These are phyloP conservation scores for Alternaria gaisen DNA, from an alignment of 2,329 filamentous ascomycete species.

Conservation along the genomic window DNA sequence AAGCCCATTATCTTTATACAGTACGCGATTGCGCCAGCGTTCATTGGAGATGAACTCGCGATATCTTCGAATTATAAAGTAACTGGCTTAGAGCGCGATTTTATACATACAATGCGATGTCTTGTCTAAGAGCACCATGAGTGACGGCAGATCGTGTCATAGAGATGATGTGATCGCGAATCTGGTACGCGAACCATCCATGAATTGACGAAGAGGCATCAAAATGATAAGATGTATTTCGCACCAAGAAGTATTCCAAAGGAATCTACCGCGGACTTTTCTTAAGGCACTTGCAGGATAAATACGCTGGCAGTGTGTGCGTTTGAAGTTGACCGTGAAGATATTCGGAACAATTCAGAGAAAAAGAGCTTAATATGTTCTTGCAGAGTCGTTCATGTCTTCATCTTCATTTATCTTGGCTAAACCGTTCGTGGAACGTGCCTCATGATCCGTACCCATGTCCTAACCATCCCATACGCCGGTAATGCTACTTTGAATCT, in stretches of 20 bases:
- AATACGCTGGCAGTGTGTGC: background rate
- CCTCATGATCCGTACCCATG: conserved; percentile 14
- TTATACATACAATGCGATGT: background rate
- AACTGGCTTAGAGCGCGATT: conserved; percentile 38
- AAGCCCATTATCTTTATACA: background rate
- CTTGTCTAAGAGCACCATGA: conserved; percentile 37
- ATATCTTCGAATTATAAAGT: background rate
- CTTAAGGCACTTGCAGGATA: background rate
- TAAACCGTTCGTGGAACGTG: conserved; percentile 18
- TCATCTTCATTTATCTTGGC: conserved; percentile 1
- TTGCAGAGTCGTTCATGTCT: background rate
- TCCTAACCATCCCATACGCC: conserved; percentile 16
- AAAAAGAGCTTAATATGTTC: background rate
- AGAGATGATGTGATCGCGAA: background rate
- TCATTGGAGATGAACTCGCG: background rate
- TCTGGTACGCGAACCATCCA: background rate
- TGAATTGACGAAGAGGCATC: background rate
- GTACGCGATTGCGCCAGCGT: background rate
- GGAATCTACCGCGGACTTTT: too few relatives aligned
- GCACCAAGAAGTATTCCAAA: background rate
- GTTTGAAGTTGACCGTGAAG: background rate
- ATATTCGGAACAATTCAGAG: background rate
- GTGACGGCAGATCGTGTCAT: background rate
- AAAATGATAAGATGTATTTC: background rate
- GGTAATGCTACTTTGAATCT: conserved; percentile 25